Conservation (phyloP, 805 yeast species). For the Ogataea sp. region DNA sequence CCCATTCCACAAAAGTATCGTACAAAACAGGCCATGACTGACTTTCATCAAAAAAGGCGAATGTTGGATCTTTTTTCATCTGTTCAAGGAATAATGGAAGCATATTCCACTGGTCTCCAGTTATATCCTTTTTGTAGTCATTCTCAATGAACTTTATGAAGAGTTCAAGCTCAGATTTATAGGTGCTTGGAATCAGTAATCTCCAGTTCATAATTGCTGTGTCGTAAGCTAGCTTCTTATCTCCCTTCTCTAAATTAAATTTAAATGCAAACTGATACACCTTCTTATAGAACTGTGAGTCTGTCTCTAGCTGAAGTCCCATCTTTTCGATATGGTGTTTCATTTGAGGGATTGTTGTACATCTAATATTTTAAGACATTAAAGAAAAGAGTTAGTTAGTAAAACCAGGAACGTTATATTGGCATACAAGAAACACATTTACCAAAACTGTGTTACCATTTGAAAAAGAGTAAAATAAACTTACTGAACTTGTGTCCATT, state of each 20-base stretch:
- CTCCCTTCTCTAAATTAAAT: conserved; percentile 53
- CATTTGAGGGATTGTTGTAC: conserved; percentile 39
- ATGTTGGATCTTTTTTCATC: conserved; percentile 40
- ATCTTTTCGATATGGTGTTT: conserved; percentile 25
- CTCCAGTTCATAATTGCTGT: conserved; percentile 74
- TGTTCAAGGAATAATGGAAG: conserved; percentile 53
- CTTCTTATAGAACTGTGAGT: conserved; percentile 36
- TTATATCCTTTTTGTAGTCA: conserved; percentile 39
- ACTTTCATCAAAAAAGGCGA: conserved; percentile 61
- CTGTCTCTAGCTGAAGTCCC: conserved; percentile 23
- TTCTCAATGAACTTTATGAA: conserved; percentile 53
- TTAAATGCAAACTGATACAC: conserved; percentile 69
- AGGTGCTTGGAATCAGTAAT: conserved; percentile 39
- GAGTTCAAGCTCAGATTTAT: conserved; percentile 26
- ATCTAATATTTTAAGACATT: conserved; percentile 4
- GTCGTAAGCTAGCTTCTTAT: conserved; percentile 47
- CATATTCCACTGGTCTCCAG: conserved; percentile 85
- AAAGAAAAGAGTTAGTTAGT: not conserved
- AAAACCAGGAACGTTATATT: no score
- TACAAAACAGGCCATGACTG: conserved; percentile 91
- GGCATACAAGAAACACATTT: no score
- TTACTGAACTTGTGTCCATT: conserved; percentile 41
- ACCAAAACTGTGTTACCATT: no score
- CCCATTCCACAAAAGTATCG: conserved; percentile 70
- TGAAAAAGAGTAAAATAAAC: not conserved